phyloP scores from a whole-genome alignment of 345 rosid genomes.

The Aquilaria sinensis region DNA sequence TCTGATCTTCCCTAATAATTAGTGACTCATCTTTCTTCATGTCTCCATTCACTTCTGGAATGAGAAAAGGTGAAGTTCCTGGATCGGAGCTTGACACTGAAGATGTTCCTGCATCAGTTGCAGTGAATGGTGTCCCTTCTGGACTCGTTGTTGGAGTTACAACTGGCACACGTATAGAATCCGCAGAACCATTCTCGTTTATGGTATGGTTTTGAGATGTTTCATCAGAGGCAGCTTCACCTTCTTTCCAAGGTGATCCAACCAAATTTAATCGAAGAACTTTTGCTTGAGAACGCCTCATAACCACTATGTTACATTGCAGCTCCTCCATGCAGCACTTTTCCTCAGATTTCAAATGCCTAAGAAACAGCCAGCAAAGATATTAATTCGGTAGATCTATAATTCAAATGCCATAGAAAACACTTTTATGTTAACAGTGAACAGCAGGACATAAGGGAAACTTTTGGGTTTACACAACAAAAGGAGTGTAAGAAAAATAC shows the following conservation, averaged over 20 bases:
- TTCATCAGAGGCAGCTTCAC: conserved; percentile 39
- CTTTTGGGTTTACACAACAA: not conserved
- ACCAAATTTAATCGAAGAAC: conserved; percentile 91
- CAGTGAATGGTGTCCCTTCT: conserved; percentile 96
- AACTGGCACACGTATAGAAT: conserved; percentile 59
- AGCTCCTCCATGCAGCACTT: conserved; percentile 90
- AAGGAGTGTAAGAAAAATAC: conserved; percentile 31
- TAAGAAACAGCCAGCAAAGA: conserved; percentile 18
- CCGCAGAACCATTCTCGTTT: conserved; percentile 35
- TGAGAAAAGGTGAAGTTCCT: conserved; percentile 85
- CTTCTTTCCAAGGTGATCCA: conserved; percentile 54
- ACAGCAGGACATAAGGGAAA: not conserved
- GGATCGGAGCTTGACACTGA: conserved; percentile 94
- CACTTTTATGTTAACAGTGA: not conserved
- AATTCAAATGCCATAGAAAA: not conserved
- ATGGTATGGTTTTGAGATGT: conserved; percentile 35
- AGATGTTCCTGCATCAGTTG: conserved; percentile 92
- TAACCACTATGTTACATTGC: conserved; percentile 94
- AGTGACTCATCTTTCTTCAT: conserved; percentile 61
- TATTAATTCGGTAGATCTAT: conserved; percentile 3
- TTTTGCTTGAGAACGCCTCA: conserved; percentile 90
- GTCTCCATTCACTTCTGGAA: conserved; percentile 48
- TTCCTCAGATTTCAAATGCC: conserved; percentile 86
- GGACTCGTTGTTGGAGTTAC: conserved; percentile 96
- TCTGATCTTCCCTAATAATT: conserved; percentile 46